Evolutionary conservation across 2,329 filamentous ascomycete species (phyloP), one percentile per base, ranked within the genome.

Genomic region (Fusarium sp.): DNA sequence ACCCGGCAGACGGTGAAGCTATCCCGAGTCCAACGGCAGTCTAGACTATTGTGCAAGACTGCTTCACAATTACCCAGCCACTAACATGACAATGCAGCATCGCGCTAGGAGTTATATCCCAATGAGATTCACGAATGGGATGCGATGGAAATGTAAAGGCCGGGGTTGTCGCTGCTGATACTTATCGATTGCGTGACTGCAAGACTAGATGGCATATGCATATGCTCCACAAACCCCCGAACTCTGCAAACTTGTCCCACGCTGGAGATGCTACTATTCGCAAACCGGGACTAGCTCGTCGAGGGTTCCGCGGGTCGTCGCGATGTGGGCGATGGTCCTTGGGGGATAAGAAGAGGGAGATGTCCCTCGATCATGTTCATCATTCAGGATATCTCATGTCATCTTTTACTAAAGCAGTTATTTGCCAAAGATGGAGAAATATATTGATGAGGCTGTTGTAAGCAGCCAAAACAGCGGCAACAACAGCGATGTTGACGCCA

Each of bases 351-450:
- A 59, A 60, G 38, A 43, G 64, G 63, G 43, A 58, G n/a, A 59
- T 37, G 60, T 58, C 56, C 35, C 35, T 27, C 35, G 22, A 58
- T n/a, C 7, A 32, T 20, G 47, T 20, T 12, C 17, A 32, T 54
- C 47, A 54, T 54, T 20, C 47, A 6, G 6, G 17, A 32, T n/a
- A 32, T 54, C 47, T 32, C 17, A 0, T 14, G 2, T 20, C 47
- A 32, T 2, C 17, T 14, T 20, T 1, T 2, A 9, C 47, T 32
- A 17, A 32, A 4, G 1, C 6, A 50, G 25, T 22, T n/a, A 35
- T 2, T 30, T 30, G 35, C 65, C 43, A 35, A 50, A 57, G 43
- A 76, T 76, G 74, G 71, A 76, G 17, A 76, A 72, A 57, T 52
- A 59, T 5, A 50, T 68, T 35, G 70, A 72, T 6, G 67, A 73